These are phyloP conservation scores for Ophiostoma perfectum DNA, from an alignment of 2,329 filamentous ascomycete genomes.

Conservation along the genomic window DNA sequence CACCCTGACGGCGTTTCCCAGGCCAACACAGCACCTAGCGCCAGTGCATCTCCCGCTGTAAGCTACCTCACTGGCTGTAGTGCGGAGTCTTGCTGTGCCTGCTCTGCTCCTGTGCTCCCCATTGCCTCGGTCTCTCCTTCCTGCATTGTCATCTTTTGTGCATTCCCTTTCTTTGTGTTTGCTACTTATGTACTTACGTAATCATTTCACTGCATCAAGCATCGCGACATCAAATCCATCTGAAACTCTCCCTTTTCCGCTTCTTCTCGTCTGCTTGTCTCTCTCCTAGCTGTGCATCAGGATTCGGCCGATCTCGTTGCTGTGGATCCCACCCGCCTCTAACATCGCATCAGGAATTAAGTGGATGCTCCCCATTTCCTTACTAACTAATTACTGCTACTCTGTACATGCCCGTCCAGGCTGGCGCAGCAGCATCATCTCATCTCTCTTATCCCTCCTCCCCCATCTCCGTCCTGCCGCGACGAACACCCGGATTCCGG, in stretches of 20 bases:
- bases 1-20: too few relatives aligned
- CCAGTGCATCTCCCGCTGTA: too few relatives aligned
- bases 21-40: too few relatives aligned
- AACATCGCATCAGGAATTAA: neutral
- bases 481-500: neutral
- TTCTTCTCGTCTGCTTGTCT: neutral
- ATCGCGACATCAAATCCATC: neutral
- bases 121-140: neutral
- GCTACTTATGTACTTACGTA: neutral
- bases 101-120: neutral
- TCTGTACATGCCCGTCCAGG: neutral
- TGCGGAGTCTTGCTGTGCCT: neutral
- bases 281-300: neutral
- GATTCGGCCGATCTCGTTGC: slow-evolving; percentile 17
- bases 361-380: slow-evolving; percentile 3
- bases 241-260: neutral
- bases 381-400: neutral
- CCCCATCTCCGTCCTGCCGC: slow-evolving; percentile 7
- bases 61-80: neutral
- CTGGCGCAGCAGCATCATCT: slow-evolving; percentile 9
- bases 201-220: neutral
- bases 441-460: slow-evolving; percentile 17
- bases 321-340: slow-evolving; percentile 19
- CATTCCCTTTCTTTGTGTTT: neutral
- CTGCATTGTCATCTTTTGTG: neutral